Evolutionary conservation across 2,329 filamentous ascomycete genomes (phyloP).

Genomic region (Phaeophleospora eucalypticola): DNA sequence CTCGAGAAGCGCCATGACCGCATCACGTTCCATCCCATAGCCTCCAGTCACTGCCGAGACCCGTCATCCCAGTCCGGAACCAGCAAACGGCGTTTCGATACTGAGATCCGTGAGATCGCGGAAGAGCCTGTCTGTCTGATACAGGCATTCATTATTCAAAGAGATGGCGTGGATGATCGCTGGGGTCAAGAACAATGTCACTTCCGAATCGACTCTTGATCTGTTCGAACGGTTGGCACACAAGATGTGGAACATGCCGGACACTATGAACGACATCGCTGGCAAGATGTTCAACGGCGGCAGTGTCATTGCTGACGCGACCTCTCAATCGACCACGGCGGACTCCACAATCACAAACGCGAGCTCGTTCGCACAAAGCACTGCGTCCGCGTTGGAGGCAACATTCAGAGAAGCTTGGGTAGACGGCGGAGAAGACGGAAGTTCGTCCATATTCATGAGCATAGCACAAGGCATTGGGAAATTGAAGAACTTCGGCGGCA

Average conservation of each 20-base stretch:
- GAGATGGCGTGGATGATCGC: background rate
- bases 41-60: background rate
- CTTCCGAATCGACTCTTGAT: slow-evolving; percentile 52
- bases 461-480: slow-evolving; percentile 24
- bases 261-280: slow-evolving; percentile 54
- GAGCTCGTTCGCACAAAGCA: slow-evolving; percentile 42
- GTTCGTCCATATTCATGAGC: slow-evolving; percentile 26
- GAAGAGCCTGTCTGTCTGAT: background rate
- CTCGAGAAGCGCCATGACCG: background rate
- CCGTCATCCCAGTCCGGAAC: background rate
- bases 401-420: slow-evolving; percentile 24
- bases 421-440: slow-evolving; percentile 21
- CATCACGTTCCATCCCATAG: background rate
- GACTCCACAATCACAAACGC: slow-evolving; percentile 39
- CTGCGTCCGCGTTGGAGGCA: slow-evolving; percentile 33
- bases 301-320: slow-evolving; percentile 57
- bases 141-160: background rate
- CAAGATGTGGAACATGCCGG: slow-evolving; percentile 55
- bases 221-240: too few species aligned
- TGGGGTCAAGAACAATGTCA: slow-evolving; percentile 10
- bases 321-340: slow-evolving; percentile 41
- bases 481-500: slow-evolving; percentile 67
- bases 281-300: slow-evolving; percentile 52
- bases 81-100: background rate
- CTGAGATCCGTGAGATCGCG: background rate